phyloP scores from a whole-genome alignment of 2,329 filamentous ascomycete species.

The Epicoccum nigrum region DNA sequence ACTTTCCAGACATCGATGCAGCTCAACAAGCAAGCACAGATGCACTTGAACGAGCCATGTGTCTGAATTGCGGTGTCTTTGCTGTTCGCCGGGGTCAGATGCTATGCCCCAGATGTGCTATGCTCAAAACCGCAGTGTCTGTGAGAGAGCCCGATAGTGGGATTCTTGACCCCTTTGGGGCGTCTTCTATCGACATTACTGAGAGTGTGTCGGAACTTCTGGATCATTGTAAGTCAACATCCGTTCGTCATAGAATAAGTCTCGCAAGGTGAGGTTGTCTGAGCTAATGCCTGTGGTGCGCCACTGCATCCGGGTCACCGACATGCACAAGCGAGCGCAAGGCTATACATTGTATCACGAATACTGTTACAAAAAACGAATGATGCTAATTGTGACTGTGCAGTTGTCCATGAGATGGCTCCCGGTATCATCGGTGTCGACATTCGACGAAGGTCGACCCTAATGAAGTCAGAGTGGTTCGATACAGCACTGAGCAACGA shows the following conservation, averaged over 20 bases:
- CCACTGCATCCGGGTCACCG: neutral
- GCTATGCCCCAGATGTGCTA: conserved; percentile 38
- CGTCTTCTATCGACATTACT: conserved; percentile 36
- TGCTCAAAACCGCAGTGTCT: conserved; percentile 26
- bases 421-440: conserved; percentile 47
- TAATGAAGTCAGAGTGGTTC: conserved; percentile 48
- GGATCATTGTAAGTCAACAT: conserved; percentile 43
- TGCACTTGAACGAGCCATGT: conserved; percentile 30
- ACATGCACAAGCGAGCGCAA: neutral
- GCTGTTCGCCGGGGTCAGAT: conserved; percentile 37
- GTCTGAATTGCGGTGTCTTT: conserved; percentile 40
- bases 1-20: conserved; percentile 22
- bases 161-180: conserved; percentile 44
- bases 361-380: neutral
- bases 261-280: neutral
- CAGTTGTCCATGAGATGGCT: conserved; percentile 46
- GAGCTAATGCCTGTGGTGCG: neutral
- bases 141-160: conserved; percentile 33
- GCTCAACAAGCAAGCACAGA: conserved; percentile 16
- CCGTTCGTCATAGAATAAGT: neutral
- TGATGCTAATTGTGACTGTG: conserved; percentile 24
- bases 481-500: conserved; percentile 41
- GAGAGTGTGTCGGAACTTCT: conserved; percentile 39
- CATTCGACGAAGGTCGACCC: conserved; percentile 40
- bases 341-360: neutral